Percentiles rank a stretch among this genome's conserved stretches.
Evolutionary conservation across 2,329 filamentous ascomycete species (phyloP).

Genomic region (Penicillium sp.): DNA sequence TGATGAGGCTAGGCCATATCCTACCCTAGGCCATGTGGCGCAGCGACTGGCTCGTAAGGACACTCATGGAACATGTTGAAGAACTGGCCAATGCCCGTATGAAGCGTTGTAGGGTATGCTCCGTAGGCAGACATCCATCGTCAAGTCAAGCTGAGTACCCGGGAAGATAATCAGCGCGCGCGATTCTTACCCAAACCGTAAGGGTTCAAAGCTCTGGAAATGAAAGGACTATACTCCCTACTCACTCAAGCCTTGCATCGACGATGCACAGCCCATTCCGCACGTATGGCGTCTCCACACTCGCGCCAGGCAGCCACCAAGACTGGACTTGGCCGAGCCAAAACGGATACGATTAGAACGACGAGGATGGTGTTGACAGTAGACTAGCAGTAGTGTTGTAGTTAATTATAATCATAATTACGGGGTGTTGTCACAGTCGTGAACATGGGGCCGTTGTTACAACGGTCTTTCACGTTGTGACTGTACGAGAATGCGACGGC

Average conservation of each 20-base stretch:
- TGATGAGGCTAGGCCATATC: not conserved
- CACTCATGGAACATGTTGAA: not conserved
- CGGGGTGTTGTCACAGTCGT: constrained; percentile 8
- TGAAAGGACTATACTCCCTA: not conserved
- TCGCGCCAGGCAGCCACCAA: constrained; percentile 14
- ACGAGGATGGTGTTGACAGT: not conserved
- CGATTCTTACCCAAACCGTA: not conserved
- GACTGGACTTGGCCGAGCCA: not conserved
- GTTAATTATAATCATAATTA: constrained; percentile 4
- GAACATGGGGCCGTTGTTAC: constrained; percentile 7
- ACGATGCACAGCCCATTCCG: constrained; percentile 8
- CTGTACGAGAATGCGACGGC: not conserved
- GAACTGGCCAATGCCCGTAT: not conserved
- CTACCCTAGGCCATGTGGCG: not conserved
- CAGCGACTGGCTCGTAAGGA: constrained; percentile 4
- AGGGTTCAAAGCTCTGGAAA: not conserved
- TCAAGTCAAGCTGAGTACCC: no score
- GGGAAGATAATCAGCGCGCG: not conserved
- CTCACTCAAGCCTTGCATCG: constrained; percentile 14
- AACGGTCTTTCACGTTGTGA: not conserved
- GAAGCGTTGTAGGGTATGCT: no score
- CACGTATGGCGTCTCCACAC: constrained; percentile 17
- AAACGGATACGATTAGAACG: constrained; percentile 10
- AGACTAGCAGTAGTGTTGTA: no score
- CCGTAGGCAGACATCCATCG: no score